Evolutionary conservation across 2,329 filamentous ascomycete species (phyloP).

Genomic region (Stenocarpella maydis): DNA sequence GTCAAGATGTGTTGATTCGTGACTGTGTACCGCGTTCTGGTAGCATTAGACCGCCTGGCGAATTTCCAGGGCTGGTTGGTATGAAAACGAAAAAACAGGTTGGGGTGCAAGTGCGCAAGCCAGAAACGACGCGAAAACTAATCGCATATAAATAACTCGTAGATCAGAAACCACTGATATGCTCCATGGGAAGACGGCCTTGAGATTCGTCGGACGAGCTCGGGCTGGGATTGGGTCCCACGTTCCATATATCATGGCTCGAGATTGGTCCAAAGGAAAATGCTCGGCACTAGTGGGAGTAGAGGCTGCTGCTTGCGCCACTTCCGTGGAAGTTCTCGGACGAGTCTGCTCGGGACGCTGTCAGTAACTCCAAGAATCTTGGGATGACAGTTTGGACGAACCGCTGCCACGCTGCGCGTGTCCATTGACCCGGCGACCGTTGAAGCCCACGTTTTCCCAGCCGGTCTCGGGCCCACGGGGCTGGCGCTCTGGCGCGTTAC

Average conservation of each 20-base stretch:
- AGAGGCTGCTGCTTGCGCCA: conserved; percentile 33
- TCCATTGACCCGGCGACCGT: conserved; percentile 62
- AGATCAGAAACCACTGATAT: conserved; percentile 27
- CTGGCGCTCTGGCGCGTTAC: conserved; percentile 66
- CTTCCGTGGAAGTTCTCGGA: conserved; percentile 36
- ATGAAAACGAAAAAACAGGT: conserved; percentile 27
- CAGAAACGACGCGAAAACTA: conserved; percentile 17
- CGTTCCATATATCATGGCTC: conserved; percentile 22
- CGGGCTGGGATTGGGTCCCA: conserved; percentile 6
- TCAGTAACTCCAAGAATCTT: conserved; percentile 36
- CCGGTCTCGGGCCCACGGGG: conserved; percentile 65
- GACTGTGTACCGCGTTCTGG: conserved; percentile 31
- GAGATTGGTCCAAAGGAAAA: neutral
- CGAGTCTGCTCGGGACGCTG: conserved; percentile 36
- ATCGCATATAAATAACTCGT: conserved; percentile 24
- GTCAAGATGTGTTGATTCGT: conserved; percentile 29
- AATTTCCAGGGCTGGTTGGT: neutral
- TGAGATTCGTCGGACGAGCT: conserved; percentile 26
- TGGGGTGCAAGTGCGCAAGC: conserved; percentile 16
- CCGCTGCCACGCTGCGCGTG: conserved; percentile 70
- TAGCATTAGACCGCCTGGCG: conserved; percentile 29
- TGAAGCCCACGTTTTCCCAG: conserved; percentile 67
- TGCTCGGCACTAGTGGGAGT: conserved; percentile 32
- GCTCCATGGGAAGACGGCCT: conserved; percentile 28
- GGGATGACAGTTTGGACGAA: conserved; percentile 41